phyloP scores from a whole-genome alignment of 2,329 filamentous ascomycete genomes.

The Graphilbum fragrans region DNA sequence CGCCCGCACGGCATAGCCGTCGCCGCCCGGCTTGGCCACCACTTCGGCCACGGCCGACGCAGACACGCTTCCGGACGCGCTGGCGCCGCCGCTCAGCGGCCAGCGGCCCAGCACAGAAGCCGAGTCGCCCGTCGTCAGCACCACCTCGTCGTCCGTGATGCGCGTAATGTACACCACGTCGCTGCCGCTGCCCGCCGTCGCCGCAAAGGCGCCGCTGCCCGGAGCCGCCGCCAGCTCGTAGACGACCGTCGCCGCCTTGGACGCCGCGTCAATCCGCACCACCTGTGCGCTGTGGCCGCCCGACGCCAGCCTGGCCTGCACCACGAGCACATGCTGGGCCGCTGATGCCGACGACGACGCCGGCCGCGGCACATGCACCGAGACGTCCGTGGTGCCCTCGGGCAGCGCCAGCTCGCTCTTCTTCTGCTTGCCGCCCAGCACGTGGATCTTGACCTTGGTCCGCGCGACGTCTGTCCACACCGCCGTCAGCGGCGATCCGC shows the following conservation, averaged over 20 bases:
- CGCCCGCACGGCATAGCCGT: constrained; percentile 63
- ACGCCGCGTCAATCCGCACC: constrained; percentile 68
- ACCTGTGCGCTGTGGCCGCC: constrained; percentile 56
- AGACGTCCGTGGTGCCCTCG: constrained; percentile 2
- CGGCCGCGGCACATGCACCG: constrained; percentile 20
- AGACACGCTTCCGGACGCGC: constrained; percentile 27
- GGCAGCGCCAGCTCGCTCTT: constrained; percentile 24
- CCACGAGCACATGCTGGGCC: constrained; percentile 71
- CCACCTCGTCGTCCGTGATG: constrained; percentile 61
- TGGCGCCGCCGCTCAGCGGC: constrained; percentile 48
- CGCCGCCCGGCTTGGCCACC: constrained; percentile 51
- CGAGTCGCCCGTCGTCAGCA: constrained; percentile 63
- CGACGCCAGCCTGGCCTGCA: constrained; percentile 53
- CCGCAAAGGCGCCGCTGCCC: constrained; percentile 62
- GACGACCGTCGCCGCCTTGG: constrained; percentile 56
- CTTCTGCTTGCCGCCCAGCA: constrained; percentile 48
- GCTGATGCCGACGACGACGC: constrained; percentile 34
- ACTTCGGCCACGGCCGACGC: constrained; percentile 51
- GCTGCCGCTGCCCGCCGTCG: constrained; percentile 59
- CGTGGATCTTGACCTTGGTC: constrained; percentile 56
- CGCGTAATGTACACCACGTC: constrained; percentile 85
- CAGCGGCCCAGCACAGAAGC: constrained; percentile 67
- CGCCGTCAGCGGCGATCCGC: constrained; percentile 56
- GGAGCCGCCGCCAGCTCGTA: constrained; percentile 65
- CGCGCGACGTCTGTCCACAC: constrained; percentile 58